These are phyloP conservation scores for Pseudozyma pruni DNA, from an alignment of 1,284 basidiomycete species.

Conservation along the genomic window DNA sequence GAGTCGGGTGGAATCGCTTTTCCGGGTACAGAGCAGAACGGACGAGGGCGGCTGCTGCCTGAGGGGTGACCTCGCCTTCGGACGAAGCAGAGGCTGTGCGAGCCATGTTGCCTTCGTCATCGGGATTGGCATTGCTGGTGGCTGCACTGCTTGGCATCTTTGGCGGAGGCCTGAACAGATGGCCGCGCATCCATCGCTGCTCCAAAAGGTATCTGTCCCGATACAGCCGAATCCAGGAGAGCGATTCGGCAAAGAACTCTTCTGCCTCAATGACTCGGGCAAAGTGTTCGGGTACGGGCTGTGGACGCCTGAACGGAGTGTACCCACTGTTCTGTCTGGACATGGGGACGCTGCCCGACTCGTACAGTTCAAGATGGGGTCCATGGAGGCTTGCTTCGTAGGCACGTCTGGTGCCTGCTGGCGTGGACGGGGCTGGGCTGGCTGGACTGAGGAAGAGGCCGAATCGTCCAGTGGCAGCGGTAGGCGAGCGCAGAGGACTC, in stretches of 20 bases:
- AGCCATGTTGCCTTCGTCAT: slow-evolving; percentile 6
- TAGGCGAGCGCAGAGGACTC: slow-evolving; percentile 38
- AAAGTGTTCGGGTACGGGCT: slow-evolving; percentile 16
- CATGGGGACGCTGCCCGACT: neutral
- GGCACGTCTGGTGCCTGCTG: slow-evolving; percentile 34
- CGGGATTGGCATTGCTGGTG: no score
- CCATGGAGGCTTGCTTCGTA: slow-evolving; percentile 20
- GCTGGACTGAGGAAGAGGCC: slow-evolving; percentile 43
- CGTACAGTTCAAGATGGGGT: slow-evolving; percentile 10
- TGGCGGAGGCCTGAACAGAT: neutral
- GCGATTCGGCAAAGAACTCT: slow-evolving; percentile 32
- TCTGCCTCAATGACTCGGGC: slow-evolving; percentile 34
- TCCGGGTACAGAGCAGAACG: neutral
- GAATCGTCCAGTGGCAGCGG: slow-evolving; percentile 33
- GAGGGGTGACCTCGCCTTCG: neutral
- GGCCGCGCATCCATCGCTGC: slow-evolving; percentile 32
- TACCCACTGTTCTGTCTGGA: slow-evolving; percentile 21
- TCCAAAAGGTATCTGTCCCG: slow-evolving; percentile 33
- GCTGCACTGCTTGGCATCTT: no score
- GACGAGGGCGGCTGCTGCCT: neutral
- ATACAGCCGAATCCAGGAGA: slow-evolving; percentile 43
- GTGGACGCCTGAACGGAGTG: slow-evolving; percentile 9
- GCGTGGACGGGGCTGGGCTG: slow-evolving; percentile 14
- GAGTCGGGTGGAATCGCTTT: slow-evolving; percentile 35
- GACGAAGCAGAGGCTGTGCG: slow-evolving; percentile 11